Evolutionary conservation across 306 rosid species (phyloP).

Genomic region (Rosa chinensis): DNA sequence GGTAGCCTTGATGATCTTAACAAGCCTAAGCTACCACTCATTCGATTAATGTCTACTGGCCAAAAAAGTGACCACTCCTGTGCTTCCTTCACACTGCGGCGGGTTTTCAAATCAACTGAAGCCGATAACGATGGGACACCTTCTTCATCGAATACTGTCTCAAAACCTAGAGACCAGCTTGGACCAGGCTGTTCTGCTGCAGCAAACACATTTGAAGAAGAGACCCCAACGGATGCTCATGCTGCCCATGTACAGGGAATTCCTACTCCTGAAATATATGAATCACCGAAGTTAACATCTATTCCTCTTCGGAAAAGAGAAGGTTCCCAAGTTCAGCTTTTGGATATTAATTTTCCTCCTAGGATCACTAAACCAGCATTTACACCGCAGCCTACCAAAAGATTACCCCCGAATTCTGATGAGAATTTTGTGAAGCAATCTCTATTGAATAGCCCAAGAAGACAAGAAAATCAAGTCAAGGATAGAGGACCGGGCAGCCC

Average conservation of each 20-base stretch:
- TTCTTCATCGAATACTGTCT: slow-evolving; percentile 61
- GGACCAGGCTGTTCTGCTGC: slow-evolving; percentile 59
- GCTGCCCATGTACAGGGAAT: slow-evolving; percentile 77
- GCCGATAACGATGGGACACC: slow-evolving; percentile 67
- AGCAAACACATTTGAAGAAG: slow-evolving; percentile 60
- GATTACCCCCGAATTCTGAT: slow-evolving; percentile 38
- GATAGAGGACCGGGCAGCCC: slow-evolving; percentile 32
- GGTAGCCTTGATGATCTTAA: slow-evolving; percentile 95
- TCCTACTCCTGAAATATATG: slow-evolving; percentile 96
- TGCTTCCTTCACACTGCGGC: slow-evolving; percentile 77
- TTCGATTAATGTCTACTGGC: slow-evolving; percentile 82
- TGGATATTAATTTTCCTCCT: slow-evolving; percentile 94
- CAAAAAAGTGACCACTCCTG: slow-evolving; percentile 90
- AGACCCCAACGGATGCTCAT: slow-evolving; percentile 41
- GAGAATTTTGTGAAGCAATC: slow-evolving; percentile 40
- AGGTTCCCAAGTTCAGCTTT: slow-evolving; percentile 59
- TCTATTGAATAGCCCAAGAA: slow-evolving; percentile 40
- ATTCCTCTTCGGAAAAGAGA: slow-evolving; percentile 61
- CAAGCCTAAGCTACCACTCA: slow-evolving; percentile 89
- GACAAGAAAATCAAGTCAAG: slow-evolving; percentile 41
- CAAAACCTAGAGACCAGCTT: slow-evolving; percentile 48
- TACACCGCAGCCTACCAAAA: slow-evolving; percentile 37
- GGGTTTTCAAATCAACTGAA: slow-evolving; percentile 77
- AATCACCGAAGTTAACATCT: slow-evolving; percentile 80
- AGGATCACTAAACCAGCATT: slow-evolving; percentile 43